Evolutionary conservation across 495 filamentous ascomycete genomes (phyloP).

Genomic region (Penicillium psychrofluorescens): DNA sequence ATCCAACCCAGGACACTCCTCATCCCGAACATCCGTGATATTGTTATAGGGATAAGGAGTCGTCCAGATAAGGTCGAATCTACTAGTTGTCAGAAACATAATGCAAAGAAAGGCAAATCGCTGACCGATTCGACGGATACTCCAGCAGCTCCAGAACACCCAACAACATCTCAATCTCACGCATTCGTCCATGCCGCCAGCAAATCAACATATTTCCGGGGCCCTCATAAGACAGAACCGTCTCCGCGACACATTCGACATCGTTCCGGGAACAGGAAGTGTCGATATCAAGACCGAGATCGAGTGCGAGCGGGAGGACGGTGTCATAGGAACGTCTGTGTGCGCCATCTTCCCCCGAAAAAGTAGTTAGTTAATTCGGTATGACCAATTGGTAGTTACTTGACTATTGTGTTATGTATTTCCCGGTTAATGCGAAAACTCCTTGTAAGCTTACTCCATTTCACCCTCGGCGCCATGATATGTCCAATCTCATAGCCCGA

Average conservation of each 20-base stretch:
- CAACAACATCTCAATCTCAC: constrained; percentile 12
- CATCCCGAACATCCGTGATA: constrained; percentile 27
- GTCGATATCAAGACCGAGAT: constrained; percentile 40
- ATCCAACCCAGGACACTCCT: constrained; percentile 40
- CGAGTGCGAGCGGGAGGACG: constrained; percentile 37
- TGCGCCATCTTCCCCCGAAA: constrained; percentile 29
- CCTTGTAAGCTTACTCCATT: constrained; percentile 10
- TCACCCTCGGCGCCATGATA: constrained; percentile 39
- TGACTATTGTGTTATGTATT: too few species aligned
- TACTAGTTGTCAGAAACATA: constrained; percentile 8
- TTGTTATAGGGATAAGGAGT: constrained; percentile 31
- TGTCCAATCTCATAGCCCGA: constrained; percentile 39
- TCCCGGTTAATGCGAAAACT: background rate
- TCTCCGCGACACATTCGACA: constrained; percentile 15
- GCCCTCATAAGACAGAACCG: constrained; percentile 12
- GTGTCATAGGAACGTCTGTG: constrained; percentile 41
- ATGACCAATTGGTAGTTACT: background rate
- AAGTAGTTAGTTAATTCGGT: background rate
- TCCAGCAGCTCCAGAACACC: constrained; percentile 9
- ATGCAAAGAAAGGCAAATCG: background rate
- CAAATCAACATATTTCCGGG: constrained; percentile 25
- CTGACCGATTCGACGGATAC: constrained; percentile 25
- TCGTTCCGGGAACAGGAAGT: constrained; percentile 27
- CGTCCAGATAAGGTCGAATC: constrained; percentile 45
- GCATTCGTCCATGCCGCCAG: constrained; percentile 23